These are phyloP conservation scores for Xylariaceae sp. DNA, from an alignment of 2,329 filamentous ascomycete genomes.

Conservation along the genomic window DNA sequence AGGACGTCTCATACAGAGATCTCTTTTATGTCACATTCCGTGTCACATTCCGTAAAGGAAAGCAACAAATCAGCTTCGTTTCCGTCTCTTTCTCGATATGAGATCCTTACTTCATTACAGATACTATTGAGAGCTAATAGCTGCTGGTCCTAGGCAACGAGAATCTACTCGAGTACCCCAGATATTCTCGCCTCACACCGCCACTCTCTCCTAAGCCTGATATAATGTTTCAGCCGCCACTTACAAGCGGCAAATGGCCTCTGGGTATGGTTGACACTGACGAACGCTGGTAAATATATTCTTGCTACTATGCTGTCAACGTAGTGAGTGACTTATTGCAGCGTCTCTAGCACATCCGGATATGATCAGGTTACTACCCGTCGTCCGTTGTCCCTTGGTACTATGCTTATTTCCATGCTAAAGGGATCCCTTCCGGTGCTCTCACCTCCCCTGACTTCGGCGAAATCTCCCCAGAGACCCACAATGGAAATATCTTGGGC, in stretches of 20 bases:
- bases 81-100: background rate
- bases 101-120: background rate
- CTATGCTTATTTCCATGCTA: conserved; percentile 7
- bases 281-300: conserved; percentile 18
- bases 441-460: conserved; percentile 21
- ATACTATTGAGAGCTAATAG: background rate
- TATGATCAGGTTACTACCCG: conserved; percentile 20
- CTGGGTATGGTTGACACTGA: conserved; percentile 19
- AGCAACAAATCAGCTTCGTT: background rate
- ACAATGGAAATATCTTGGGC: conserved; percentile 15
- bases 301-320: conserved; percentile 15
- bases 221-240: conserved; percentile 14
- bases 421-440: conserved; percentile 18
- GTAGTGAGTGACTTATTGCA: conserved; percentile 16
- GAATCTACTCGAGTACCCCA: background rate
- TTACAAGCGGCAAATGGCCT: conserved; percentile 20
- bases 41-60: no score
- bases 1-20: background rate
- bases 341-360: conserved; percentile 23
- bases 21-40: background rate
- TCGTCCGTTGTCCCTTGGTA: conserved; percentile 5
- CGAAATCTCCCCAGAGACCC: conserved; percentile 16
- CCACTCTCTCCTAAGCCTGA: conserved; percentile 10
- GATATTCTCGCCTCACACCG: conserved; percentile 8
- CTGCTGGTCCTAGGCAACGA: background rate